Conservation (phyloP, 345 rosid genomes). For the Gossypium stocksii region DNA sequence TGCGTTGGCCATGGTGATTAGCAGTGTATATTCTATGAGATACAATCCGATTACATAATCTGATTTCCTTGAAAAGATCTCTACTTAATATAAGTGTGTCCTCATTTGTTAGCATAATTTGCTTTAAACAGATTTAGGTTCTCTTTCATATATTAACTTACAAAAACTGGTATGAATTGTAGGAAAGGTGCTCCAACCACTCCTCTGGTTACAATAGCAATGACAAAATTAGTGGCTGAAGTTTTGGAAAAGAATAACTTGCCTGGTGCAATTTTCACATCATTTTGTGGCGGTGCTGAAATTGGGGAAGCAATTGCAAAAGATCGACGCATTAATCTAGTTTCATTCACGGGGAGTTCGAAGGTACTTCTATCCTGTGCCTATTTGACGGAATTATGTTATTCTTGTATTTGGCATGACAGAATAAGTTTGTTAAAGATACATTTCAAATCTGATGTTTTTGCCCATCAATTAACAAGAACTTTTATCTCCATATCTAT, state of each 20-base stretch:
- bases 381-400: neutral
- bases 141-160: neutral
- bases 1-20: neutral
- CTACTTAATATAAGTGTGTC: neutral
- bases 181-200: conserved; percentile 99
- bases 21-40: neutral
- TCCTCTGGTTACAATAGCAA: conserved; percentile 88
- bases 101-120: neutral
- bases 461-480: neutral
- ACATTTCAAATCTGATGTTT: conserved; percentile 2
- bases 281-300: conserved; percentile 92
- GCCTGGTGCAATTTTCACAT: conserved; percentile 88
- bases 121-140: neutral
- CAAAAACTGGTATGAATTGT: conserved; percentile 18
- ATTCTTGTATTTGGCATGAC: neutral
- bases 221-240: conserved; percentile 75
- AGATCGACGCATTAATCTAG: conserved; percentile 72
- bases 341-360: conserved; percentile 93
- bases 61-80: neutral
- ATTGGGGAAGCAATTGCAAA: conserved; percentile 90
- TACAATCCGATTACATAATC: neutral
- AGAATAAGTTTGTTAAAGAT: neutral
- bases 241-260: conserved; percentile 85
- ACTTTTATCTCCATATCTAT: neutral
- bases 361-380: conserved; percentile 43